A percentile compares a stretch with the other conserved stretches of the same genome.
Conservation (phyloP, 1,139 yeast genomes). For the Suhomyces coccinellae region DNA sequence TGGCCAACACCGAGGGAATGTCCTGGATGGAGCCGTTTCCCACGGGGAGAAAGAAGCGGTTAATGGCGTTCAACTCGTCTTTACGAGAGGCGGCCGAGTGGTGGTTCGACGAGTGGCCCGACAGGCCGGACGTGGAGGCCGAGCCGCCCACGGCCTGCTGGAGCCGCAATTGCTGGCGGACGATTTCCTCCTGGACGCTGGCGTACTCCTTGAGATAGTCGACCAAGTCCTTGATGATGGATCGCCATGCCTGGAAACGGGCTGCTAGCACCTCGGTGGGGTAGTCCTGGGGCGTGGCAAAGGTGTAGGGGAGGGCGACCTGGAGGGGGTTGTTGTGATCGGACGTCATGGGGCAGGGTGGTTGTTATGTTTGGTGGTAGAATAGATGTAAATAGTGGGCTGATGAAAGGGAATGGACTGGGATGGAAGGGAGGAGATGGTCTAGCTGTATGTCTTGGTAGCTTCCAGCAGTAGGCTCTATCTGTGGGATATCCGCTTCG, state of each 20-base stretch:
- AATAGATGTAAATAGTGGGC: not conserved
- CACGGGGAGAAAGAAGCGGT: slow-evolving; percentile 61
- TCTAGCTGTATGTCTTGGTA: no score
- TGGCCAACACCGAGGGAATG: slow-evolving; percentile 69
- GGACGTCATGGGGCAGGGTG: slow-evolving; percentile 10
- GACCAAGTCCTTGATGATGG: slow-evolving; percentile 70
- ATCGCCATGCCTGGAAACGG: slow-evolving; percentile 85
- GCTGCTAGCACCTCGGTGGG: slow-evolving; percentile 88
- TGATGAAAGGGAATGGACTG: not conserved
- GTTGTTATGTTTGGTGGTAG: not conserved
- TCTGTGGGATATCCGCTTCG: no score
- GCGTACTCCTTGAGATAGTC: slow-evolving; percentile 78
- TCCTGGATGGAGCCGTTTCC: slow-evolving; percentile 86
- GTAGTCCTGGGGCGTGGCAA: slow-evolving; percentile 33
- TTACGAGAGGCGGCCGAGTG: slow-evolving; percentile 18
- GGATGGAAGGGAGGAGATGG: no score
- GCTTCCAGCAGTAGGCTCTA: no score
- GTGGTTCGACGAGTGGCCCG: slow-evolving; percentile 11
- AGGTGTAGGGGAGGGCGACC: slow-evolving; percentile 40
- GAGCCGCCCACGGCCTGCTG: slow-evolving; percentile 68
- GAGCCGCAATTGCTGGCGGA: slow-evolving; percentile 77
- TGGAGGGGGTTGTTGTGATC: slow-evolving; percentile 40
- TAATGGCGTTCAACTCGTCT: slow-evolving; percentile 40
- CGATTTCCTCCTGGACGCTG: slow-evolving; percentile 82
- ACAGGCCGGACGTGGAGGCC: slow-evolving; percentile 16